Evolutionary conservation across 2,329 filamentous ascomycete species (phyloP).

Genomic region (Ascochyta koolunga): DNA sequence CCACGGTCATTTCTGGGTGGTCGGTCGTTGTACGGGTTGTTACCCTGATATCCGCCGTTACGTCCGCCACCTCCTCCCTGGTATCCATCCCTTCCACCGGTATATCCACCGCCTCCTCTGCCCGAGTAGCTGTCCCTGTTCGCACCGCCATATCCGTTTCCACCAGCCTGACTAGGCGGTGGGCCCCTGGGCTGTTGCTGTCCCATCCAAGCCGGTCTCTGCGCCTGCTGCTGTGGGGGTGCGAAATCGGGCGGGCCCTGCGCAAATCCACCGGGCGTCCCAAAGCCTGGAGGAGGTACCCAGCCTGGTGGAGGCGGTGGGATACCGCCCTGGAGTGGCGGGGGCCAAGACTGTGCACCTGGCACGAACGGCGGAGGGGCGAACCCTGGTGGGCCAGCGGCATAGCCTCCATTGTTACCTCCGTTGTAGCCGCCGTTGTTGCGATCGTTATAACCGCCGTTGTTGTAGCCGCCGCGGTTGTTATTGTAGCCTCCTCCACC

Average conservation of each 20-base stretch:
- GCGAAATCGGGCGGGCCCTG: constrained; percentile 25
- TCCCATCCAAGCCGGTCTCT: constrained; percentile 27
- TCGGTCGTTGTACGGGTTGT: constrained; percentile 30
- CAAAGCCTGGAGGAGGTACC: constrained; percentile 32
- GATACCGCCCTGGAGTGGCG: constrained; percentile 36
- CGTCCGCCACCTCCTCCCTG: constrained; percentile 32
- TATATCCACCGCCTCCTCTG: constrained; percentile 13
- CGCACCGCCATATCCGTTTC: constrained; percentile 8
- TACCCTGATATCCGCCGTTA: constrained; percentile 24
- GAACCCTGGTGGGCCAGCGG: constrained; percentile 9
- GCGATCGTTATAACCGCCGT: constrained; percentile 25
- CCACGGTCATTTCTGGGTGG: constrained; percentile 24
- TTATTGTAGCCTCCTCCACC: constrained; percentile 27
- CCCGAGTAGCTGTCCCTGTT: constrained; percentile 28
- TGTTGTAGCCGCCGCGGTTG: constrained; percentile 23
- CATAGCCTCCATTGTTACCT: constrained; percentile 28
- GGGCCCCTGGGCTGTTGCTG: constrained; percentile 28
- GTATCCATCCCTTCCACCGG: constrained; percentile 22
- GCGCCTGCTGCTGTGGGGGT: constrained; percentile 19
- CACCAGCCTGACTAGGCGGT: constrained; percentile 25
- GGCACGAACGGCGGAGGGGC: constrained; percentile 24
- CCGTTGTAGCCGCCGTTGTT: constrained; percentile 26
- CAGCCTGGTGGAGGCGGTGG: constrained; percentile 40
- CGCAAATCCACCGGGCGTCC: constrained; percentile 8
- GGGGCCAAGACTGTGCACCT: constrained; percentile 24